Evolutionary conservation across 2,329 filamentous ascomycete species (phyloP).

Genomic region (Penicillium brasilianum): DNA sequence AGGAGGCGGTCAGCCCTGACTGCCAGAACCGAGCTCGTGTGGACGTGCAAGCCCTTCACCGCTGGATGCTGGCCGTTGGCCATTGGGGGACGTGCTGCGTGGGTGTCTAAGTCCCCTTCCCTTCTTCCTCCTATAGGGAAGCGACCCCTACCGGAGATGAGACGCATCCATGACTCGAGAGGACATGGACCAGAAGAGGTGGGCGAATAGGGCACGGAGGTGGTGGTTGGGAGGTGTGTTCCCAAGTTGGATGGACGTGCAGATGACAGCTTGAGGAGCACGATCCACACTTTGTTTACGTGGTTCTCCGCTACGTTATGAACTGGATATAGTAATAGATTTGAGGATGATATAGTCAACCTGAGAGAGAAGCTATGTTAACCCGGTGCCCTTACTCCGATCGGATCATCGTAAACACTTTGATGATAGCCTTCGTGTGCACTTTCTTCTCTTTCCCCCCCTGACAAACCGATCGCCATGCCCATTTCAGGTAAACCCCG

Average conservation of each 20-base stretch:
- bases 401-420: conserved; percentile 10
- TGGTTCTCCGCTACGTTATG: neutral
- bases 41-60: conserved; percentile 23
- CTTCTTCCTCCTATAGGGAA: neutral
- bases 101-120: conserved; percentile 24
- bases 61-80: conserved; percentile 23
- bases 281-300: conserved; percentile 15
- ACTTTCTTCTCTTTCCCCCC: too few relatives aligned
- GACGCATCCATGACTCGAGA: conserved; percentile 2
- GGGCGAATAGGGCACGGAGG: conserved; percentile 1
- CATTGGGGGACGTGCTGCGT: conserved; percentile 23
- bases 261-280: conserved; percentile 14
- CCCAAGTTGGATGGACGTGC: conserved; percentile 1
- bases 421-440: neutral
- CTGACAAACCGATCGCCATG: conserved; percentile 14
- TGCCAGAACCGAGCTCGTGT: conserved; percentile 22
- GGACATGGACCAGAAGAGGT: neutral
- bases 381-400: neutral
- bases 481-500: conserved; percentile 16
- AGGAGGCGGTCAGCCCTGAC: conserved; percentile 36
- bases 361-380: neutral
- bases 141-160: neutral
- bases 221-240: neutral
- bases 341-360: neutral
- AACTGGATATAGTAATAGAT: too few relatives aligned